Evolutionary conservation across 352 stramenopile genomes (phyloP), one percentile per base, ranked within the genome.

Genomic region (Phytophthora sp.): DNA sequence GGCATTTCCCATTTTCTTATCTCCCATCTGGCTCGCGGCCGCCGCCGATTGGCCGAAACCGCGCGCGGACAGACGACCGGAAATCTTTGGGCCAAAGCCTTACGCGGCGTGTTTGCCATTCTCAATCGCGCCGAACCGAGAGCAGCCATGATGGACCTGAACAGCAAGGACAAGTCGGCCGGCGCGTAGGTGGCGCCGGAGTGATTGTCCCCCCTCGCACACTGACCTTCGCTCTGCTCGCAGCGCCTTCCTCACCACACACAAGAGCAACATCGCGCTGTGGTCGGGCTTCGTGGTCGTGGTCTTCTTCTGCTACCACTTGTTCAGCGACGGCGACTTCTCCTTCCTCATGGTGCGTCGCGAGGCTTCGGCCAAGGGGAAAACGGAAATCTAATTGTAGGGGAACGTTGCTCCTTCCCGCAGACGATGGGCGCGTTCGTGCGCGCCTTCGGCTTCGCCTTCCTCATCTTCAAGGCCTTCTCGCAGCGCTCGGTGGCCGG

Each of bases 341-440:
- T 99, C 96, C 38, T 99, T 99, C 72, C 83, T 99, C 12, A 98
- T 99, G 94, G 91, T 97, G 48, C 44, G n/a, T n/a, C n/a, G n/a
- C n/a, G n/a, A n/a, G n/a, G n/a, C n/a, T n/a, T n/a, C n/a, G n/a
- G n/a, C n/a, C n/a, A n/a, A n/a, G n/a, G n/a, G n/a, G n/a, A n/a
- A n/a, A n/a, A n/a, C n/a, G n/a, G n/a, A n/a, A n/a, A n/a, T n/a
- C n/a, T n/a, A n/a, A n/a, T n/a, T n/a, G n/a, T n/a, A n/a, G n/a
- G n/a, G n/a, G n/a, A n/a, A n/a, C n/a, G n/a, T n/a, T n/a, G n/a
- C n/a, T n/a, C n/a, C 9, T 35, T 12, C 11, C 38, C 34, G 13
- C 44, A 97, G 89, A 97, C 91, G 13, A 93, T 96, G 60, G 91
- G 88, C n/a, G 82, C 90, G 8, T 92, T 96, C 54, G 88, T 94